Percentiles rank a stretch among this genome's conserved stretches.
Conservation (phyloP, 1,284 basidiomycete species). For the Somion occarium region DNA sequence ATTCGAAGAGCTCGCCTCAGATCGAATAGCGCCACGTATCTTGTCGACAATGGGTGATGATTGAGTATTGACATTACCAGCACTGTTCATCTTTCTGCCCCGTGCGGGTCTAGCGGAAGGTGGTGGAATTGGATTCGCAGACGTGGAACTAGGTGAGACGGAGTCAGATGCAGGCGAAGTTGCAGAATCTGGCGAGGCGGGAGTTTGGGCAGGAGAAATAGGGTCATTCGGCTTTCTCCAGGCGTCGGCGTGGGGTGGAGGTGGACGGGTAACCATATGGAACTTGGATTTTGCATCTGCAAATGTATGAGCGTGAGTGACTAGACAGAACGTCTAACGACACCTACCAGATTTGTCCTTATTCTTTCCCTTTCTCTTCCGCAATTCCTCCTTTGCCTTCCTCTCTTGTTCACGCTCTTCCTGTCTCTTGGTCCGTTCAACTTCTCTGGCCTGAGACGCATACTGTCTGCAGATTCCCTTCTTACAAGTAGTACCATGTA, state of each 20-base stretch:
- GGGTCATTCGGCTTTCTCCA: not conserved
- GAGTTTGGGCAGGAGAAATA: not conserved
- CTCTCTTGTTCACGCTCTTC: not conserved
- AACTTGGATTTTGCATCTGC: not conserved
- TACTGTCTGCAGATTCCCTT: constrained; percentile 23
- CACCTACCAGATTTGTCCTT: constrained; percentile 2
- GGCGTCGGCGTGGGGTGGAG: not conserved
- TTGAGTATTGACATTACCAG: not conserved
- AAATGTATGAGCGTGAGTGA: not conserved
- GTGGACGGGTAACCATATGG: not conserved
- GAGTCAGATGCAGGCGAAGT: not conserved
- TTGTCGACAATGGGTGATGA: not conserved
- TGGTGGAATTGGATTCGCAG: not conserved
- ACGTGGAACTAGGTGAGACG: not conserved
- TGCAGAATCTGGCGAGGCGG: not conserved
- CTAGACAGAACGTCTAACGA: not conserved
- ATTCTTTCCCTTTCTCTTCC: constrained; percentile 1
- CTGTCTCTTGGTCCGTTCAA: constrained; percentile 12
- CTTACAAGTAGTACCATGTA: constrained; percentile 20
- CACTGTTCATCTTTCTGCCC: constrained; percentile 10
- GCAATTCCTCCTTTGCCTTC: constrained; percentile 5
- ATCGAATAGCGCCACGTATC: not conserved
- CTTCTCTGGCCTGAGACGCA: constrained; percentile 10
- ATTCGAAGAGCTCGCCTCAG: not conserved
- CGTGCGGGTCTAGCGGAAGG: constrained; percentile 4